A percentile compares a stretch with the other conserved stretches of the same genome.
Conservation (phyloP, 352 stramenopile genomes). For the Globisporangium takayamanum region DNA sequence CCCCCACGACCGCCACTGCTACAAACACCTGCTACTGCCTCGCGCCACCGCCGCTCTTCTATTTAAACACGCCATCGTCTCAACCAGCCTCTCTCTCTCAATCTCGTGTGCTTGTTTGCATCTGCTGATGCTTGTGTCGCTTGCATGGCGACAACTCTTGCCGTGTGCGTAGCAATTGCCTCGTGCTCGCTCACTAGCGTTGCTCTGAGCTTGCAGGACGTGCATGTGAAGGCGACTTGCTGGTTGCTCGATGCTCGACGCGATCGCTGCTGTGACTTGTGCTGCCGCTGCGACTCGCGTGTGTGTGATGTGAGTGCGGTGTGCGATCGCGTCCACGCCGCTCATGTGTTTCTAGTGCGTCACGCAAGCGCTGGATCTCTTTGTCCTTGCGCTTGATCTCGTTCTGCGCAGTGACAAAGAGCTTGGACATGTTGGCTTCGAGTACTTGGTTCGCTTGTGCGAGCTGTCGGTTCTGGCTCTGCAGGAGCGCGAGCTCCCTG, state of each 20-base stretch:
- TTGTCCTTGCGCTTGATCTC: slow-evolving; percentile 76
- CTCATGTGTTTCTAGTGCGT: slow-evolving; percentile 25
- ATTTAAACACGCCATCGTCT: neutral
- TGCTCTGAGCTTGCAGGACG: slow-evolving; percentile 5
- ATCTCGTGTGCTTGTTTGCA: slow-evolving; percentile 3
- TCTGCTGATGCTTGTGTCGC: neutral
- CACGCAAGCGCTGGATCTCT: slow-evolving; percentile 63
- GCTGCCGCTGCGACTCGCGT: neutral
- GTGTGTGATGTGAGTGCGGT: neutral
- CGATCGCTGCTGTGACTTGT: neutral
- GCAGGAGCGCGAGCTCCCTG: slow-evolving; percentile 52
- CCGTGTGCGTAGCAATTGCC: slow-evolving; percentile 16
- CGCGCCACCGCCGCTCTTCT: neutral
- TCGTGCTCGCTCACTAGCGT: neutral
- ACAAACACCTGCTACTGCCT: too few species aligned
- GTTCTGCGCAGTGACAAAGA: slow-evolving; percentile 69
- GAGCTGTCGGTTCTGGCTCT: slow-evolving; percentile 53
- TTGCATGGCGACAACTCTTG: slow-evolving; percentile 21
- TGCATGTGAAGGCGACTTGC: slow-evolving; percentile 5
- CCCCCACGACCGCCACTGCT: too few species aligned
- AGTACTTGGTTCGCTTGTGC: slow-evolving; percentile 51
- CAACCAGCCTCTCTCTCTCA: neutral
- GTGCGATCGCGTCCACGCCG: neutral
- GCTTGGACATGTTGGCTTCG: slow-evolving; percentile 64
- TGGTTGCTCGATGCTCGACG: neutral